phyloP scores from a whole-genome alignment of 495 filamentous ascomycete species.

The Penicillium parvum region DNA sequence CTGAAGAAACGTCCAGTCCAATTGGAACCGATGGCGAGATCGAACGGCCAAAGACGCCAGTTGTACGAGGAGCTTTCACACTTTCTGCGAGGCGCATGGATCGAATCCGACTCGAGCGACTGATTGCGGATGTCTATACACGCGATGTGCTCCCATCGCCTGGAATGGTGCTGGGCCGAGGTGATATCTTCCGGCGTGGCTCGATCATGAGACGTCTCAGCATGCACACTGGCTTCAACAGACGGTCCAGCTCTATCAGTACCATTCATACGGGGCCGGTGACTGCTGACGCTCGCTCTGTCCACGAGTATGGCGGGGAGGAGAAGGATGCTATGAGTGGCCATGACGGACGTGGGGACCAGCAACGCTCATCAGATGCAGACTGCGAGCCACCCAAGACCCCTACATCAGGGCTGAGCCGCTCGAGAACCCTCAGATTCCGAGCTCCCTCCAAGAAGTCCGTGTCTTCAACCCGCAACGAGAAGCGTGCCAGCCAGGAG shows the following conservation, averaged over 20 bases:
- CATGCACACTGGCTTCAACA: constrained; percentile 27
- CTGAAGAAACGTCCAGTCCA: constrained; percentile 22
- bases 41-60: constrained; percentile 27
- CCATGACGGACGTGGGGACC: constrained; percentile 14
- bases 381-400: constrained; percentile 15
- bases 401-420: constrained; percentile 11
- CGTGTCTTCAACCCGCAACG: constrained; percentile 15
- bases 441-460: constrained; percentile 8
- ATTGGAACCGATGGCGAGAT: constrained; percentile 23
- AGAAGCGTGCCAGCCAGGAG: constrained; percentile 18
- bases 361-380: constrained; percentile 1
- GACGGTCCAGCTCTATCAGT: constrained; percentile 32
- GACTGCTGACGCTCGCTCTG: constrained; percentile 9
- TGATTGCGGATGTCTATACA: constrained; percentile 78
- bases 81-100: constrained; percentile 66
- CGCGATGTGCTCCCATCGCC: constrained; percentile 78
- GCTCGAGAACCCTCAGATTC: constrained; percentile 18
- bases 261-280: constrained; percentile 9
- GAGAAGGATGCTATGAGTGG: constrained; percentile 9
- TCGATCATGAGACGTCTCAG: constrained; percentile 83
- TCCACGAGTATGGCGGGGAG: constrained; percentile 14
- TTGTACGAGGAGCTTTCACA: constrained; percentile 15
- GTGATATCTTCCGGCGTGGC: constrained; percentile 59
- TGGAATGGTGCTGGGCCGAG: constrained; percentile 67
- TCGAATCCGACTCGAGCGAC: constrained; percentile 69